These are phyloP conservation scores for Solanum infundibuliforme DNA, from an alignment of 257 asterid genomes.

Conservation along the genomic window DNA sequence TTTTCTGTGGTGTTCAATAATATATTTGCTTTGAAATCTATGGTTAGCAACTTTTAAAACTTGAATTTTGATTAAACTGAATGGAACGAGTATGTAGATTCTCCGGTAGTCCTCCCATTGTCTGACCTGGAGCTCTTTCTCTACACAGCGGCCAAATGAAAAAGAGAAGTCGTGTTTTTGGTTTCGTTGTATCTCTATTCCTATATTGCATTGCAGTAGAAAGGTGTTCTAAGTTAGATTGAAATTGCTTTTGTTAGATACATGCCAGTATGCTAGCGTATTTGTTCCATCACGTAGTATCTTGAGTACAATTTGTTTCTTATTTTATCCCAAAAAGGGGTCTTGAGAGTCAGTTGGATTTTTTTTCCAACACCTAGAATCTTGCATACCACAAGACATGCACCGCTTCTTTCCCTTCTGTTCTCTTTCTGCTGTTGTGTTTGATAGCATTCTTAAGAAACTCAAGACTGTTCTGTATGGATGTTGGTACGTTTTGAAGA, in stretches of 20 bases:
- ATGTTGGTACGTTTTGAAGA: neutral
- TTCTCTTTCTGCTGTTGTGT: neutral
- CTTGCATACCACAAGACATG: neutral
- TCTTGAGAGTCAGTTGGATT: neutral
- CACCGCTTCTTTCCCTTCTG: neutral
- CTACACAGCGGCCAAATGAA: neutral
- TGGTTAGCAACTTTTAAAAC: neutral
- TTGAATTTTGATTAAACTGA: neutral
- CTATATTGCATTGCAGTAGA: neutral
- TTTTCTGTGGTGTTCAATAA: neutral
- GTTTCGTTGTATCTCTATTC: neutral
- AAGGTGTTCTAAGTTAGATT: neutral
- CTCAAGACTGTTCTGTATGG: neutral
- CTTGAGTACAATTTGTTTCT: neutral
- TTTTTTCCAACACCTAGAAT: neutral
- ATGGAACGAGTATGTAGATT: neutral
- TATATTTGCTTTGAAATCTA: neutral
- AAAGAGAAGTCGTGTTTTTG: neutral
- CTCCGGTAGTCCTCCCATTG: neutral
- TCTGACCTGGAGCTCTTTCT: neutral
- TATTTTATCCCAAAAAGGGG: neutral
- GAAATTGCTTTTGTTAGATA: neutral
- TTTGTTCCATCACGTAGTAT: neutral
- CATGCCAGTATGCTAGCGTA: neutral
- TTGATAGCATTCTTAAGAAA: neutral